Evolutionary conservation across 805 yeast species (phyloP), one percentile per base, ranked within the genome.

Genomic region (Candida dajiaensis): DNA sequence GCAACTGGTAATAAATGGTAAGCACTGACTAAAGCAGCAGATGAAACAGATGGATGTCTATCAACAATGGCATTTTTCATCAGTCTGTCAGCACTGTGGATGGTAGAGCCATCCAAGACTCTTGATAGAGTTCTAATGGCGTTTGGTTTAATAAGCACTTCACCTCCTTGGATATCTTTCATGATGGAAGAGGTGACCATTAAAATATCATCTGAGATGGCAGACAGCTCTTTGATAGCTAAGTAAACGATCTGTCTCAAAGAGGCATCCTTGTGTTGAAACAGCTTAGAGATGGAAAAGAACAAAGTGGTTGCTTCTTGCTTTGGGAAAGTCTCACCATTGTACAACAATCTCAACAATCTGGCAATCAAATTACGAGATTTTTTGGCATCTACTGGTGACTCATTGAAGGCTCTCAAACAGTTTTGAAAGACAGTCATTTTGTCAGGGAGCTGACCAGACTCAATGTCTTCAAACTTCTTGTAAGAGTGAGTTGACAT

Each of bases 401-500:
- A 77, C 53, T 90, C 88, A 71, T 90, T 92, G 77, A 94, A 94
- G 50, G 87, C 90, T 55, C 86, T 86, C 61, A 88, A 72, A 73
- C 97, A 90, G 65, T 90, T 96, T 69, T 94, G 99, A 67, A 85
- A 92, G 52, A 94, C 90, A 11, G 97, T 84, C 98, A 94, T 94
- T 69, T 90, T 90, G 69, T 94, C 98, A 47, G 96, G 95, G 56
- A 78, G 66, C 29, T 74, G 71, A 47, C 83, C 81, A 42, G 84
- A 72, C 55, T 77, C 87, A 46, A 78, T 63, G 63, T 85, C 89
- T 62, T 89, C 97, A 68, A 77, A 80, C 71, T 87, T 86, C 72
- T 89, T 89, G 69, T 87, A 89, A 40, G 85, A 73, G 55, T 74
- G 81, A 35, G 95, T 81, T 40, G 97, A 89, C 97, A 89, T 89